Conservation (phyloP, 2,329 filamentous ascomycete genomes). For the Ophiostoma ulmi region DNA sequence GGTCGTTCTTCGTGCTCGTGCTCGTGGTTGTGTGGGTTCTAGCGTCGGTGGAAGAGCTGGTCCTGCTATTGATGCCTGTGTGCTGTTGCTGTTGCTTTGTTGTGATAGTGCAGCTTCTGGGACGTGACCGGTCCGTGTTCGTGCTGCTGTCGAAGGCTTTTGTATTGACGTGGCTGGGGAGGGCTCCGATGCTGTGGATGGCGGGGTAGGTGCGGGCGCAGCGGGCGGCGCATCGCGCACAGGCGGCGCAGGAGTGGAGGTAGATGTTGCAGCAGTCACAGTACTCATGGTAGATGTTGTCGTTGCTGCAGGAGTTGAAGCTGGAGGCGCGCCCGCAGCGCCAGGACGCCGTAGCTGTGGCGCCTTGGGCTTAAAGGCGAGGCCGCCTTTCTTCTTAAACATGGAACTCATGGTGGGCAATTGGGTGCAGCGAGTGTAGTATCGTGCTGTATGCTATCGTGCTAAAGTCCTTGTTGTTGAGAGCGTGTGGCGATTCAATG, state of each 20-base stretch:
- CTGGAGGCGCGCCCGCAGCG: slow-evolving; percentile 41
- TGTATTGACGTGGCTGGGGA: not conserved
- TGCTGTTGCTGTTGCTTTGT: slow-evolving; percentile 1
- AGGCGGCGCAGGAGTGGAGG: not conserved
- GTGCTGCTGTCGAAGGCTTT: not conserved
- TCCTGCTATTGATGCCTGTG: not conserved
- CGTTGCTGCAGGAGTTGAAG: slow-evolving; percentile 25
- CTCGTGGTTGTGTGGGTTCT: not conserved
- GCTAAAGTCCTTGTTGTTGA: not conserved
- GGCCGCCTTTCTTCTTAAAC: slow-evolving; percentile 63
- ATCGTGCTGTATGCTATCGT: not conserved
- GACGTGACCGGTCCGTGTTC: slow-evolving; percentile 11
- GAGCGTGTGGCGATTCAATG: not conserved
- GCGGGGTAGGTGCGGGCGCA: not conserved
- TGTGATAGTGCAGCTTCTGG: not conserved
- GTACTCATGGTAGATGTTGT: not conserved
- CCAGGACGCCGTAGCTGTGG: slow-evolving; percentile 45
- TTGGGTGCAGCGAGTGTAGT: not conserved
- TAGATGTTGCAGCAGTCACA: not conserved
- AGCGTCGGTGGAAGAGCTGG: slow-evolving; percentile 18
- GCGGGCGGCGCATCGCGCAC: slow-evolving; percentile 2
- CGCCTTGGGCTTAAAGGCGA: slow-evolving; percentile 66
- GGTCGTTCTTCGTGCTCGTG: slow-evolving; percentile 7
- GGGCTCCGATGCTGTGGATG: slow-evolving; percentile 3
- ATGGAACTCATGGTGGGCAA: slow-evolving; percentile 33